Evolutionary conservation across 2,329 filamentous ascomycete species (phyloP).

Genomic region (Diaporthe caulivora): DNA sequence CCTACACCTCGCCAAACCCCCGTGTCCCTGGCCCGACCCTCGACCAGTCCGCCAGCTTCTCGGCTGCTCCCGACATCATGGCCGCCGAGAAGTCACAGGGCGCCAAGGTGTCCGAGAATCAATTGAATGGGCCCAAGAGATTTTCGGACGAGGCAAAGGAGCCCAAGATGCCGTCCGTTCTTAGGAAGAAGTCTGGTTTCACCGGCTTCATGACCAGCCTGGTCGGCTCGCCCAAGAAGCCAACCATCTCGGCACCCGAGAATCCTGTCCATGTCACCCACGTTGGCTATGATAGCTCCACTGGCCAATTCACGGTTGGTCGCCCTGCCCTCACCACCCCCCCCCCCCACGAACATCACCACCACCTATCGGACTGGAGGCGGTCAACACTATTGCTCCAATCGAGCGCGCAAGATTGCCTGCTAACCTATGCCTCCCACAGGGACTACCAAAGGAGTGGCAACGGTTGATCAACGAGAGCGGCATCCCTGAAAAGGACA

Average conservation of each 20-base stretch:
- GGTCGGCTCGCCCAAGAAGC: constrained; percentile 87
- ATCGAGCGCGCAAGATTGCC: constrained; percentile 35
- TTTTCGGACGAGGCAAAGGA: constrained; percentile 83
- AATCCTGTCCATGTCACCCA: constrained; percentile 98
- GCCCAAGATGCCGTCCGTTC: constrained; percentile 66
- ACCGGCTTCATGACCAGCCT: constrained; percentile 87
- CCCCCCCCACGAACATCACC: too few relatives aligned
- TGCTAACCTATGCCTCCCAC: constrained; percentile 41
- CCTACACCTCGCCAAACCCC: constrained; percentile 67
- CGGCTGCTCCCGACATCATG: constrained; percentile 63
- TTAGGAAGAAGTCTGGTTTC: constrained; percentile 89
- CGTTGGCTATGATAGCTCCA: constrained; percentile 96
- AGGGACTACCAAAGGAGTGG: constrained; percentile 98
- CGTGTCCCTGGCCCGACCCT: constrained; percentile 65
- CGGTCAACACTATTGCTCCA: constrained; percentile 39
- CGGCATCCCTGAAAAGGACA: constrained; percentile 95
- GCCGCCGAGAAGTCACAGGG: constrained; percentile 60
- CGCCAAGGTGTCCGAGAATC: constrained; percentile 57
- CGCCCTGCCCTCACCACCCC: background rate
- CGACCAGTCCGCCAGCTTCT: constrained; percentile 75
- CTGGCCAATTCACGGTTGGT: constrained; percentile 94
- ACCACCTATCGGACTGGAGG: too few relatives aligned
- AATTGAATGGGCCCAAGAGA: constrained; percentile 72
- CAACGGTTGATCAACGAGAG: constrained; percentile 95
- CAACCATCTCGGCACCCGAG: constrained; percentile 96